Base-by-base conservation (phyloP, 108 stramenopile species). In the Parietichytrium sp. region DNA sequence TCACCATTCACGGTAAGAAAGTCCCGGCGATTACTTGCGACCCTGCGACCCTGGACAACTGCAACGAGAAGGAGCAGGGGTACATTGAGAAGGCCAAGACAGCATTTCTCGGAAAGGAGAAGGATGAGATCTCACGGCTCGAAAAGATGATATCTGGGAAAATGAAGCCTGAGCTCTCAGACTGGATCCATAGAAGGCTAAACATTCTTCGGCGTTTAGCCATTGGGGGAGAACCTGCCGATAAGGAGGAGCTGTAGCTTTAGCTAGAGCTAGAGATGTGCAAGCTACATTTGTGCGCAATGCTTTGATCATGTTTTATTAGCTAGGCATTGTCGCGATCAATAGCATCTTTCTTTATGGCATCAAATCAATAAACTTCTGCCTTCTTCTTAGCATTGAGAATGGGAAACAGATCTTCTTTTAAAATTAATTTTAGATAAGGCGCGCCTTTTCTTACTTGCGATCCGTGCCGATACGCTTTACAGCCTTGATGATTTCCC, bases 11-110 rank as follows among this genome's bases (percentile, higher is more conserved):
- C 10, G 51, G 61, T 25, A 20, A 72, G 23, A 72, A 72, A 42
- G 61, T 72, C 15, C 61, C 61, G 10, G 61, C 61, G 10, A 45
- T 72, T 33, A 33, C 38, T n/a, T 72, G 61, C 61, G 61, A 72
- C 20, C 61, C 61, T 33, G 13, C 33, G 8, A 18, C 61, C 38
- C 61, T 72, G 38, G 61, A 72, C 23, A 45, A 45, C 33, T 72
- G 61, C 61, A 25, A 72, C 3, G 61, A 72, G 42, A 16, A 25
- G 20, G 61, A 72, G 61, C n/a, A 33, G 13, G 25, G 20, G 33
- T 72, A 72, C 61, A 42, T 42, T 6, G 25, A 16, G 20, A 72
- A 72, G 42, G 45, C 45, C 38, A 7, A 6, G 20, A 42, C 1
- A 45, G 33, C 61, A 8, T 72, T 42, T 2, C n/a, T 42, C 61